A percentile compares a stretch with the other conserved stretches of the same genome.
Evolutionary conservation across 2,329 filamentous ascomycete genomes (phyloP).

Genomic region (Chaetomium globosum): DNA sequence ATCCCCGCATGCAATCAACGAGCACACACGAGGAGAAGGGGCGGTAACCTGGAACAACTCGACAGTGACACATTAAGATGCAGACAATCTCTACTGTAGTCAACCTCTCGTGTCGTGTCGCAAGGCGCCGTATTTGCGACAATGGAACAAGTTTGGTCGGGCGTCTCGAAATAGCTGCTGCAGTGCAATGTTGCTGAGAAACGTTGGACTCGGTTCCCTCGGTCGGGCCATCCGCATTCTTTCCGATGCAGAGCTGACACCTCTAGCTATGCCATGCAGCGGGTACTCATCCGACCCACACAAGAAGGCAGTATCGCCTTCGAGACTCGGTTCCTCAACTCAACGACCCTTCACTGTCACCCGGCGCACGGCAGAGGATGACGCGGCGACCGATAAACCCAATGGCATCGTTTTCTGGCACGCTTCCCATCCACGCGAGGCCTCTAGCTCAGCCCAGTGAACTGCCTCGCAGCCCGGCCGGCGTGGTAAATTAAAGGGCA

Average conservation of each 20-base stretch:
- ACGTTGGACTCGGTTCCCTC: slow-evolving; percentile 7
- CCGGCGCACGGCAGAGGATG: background rate
- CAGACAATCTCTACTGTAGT: slow-evolving; percentile 1
- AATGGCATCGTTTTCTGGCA: background rate
- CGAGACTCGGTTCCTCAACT: slow-evolving; percentile 1
- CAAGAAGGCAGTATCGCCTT: background rate
- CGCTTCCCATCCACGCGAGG: background rate
- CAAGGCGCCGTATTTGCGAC: slow-evolving; percentile 30
- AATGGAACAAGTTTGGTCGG: slow-evolving; percentile 23
- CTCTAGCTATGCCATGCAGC: background rate
- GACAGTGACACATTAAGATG: slow-evolving; percentile 14
- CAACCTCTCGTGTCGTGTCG: slow-evolving; percentile 11
- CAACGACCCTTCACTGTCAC: no score
- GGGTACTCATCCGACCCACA: background rate
- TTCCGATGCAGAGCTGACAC: slow-evolving; percentile 19
- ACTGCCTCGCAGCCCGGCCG: background rate
- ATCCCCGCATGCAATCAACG: slow-evolving; percentile 23
- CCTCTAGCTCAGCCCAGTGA: background rate
- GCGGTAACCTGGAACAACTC: slow-evolving; percentile 12
- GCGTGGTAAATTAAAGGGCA: slow-evolving; percentile 24
- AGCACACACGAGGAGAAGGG: background rate
- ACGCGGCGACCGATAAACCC: background rate
- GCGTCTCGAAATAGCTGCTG: slow-evolving; percentile 33
- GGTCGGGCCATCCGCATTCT: slow-evolving; percentile 3
- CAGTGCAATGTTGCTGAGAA: slow-evolving; percentile 28